These are phyloP conservation scores for Leccinum arenicola DNA, from an alignment of 768 basidiomycete genomes.

Conservation along the genomic window DNA sequence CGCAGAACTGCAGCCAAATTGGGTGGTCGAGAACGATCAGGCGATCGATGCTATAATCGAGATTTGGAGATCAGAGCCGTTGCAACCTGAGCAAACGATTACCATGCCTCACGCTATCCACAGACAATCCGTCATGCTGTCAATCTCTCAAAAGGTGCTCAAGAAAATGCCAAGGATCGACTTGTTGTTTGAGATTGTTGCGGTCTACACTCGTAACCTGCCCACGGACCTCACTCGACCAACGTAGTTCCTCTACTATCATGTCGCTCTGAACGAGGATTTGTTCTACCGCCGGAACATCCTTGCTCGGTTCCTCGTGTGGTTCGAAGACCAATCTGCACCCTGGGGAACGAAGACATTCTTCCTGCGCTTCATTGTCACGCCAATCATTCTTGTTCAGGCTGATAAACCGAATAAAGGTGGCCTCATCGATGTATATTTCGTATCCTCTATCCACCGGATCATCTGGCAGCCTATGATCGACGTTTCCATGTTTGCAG, in stretches of 20 bases:
- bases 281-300: conserved; percentile 75
- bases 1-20: conserved; percentile 58
- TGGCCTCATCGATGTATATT: conserved; percentile 67
- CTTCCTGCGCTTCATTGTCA: conserved; percentile 80
- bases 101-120: conserved; percentile 50
- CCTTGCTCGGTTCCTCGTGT: conserved; percentile 78
- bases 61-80: conserved; percentile 62
- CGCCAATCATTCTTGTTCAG: conserved; percentile 80
- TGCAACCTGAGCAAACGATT: conserved; percentile 43
- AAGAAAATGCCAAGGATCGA: conserved; percentile 76
- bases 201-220: conserved; percentile 73
- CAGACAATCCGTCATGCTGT: conserved; percentile 62
- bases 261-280: conserved; percentile 74
- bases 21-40: conserved; percentile 66
- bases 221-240: conserved; percentile 78
- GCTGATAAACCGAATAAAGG: conserved; percentile 55
- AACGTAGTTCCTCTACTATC: conserved; percentile 82
- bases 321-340: conserved; percentile 68
- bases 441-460: conserved; percentile 65
- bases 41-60: conserved; percentile 70
- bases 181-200: conserved; percentile 83
- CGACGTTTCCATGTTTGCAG: conserved; percentile 47
- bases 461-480: conserved; percentile 82
- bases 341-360: conserved; percentile 76
- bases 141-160: conserved; percentile 74